Evolutionary conservation across 805 yeast species (phyloP).

Genomic region (Candida andamanensis): DNA sequence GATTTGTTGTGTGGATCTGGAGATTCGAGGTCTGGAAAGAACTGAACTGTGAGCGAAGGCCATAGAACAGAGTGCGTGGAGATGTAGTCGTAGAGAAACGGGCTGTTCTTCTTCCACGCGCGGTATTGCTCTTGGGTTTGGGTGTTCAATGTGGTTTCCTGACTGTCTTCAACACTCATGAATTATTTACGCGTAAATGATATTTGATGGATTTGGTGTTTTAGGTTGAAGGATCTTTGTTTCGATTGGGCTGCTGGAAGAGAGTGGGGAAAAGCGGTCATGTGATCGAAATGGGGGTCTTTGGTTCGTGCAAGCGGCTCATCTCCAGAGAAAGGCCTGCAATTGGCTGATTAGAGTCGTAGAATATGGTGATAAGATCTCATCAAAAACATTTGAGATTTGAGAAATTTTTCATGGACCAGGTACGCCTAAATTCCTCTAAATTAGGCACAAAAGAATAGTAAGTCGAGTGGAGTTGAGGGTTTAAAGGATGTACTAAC

Average conservation of each 20-base stretch:
- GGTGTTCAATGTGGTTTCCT: conserved; percentile 18
- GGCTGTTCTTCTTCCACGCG: conserved; percentile 41
- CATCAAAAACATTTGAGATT: no score
- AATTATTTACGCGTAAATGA: no score
- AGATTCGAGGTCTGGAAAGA: conserved; percentile 35
- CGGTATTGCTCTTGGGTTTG: conserved; percentile 30
- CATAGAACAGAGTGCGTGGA: conserved; percentile 37
- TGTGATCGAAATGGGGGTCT: no score
- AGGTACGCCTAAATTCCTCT: conserved; percentile 60
- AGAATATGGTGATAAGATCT: no score
- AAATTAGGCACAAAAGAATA: conserved; percentile 83
- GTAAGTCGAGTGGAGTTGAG: conserved; percentile 35
- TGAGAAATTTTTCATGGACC: no score
- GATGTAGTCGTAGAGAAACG: conserved; percentile 38
- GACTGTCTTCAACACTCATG: neutral
- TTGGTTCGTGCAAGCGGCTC: no score
- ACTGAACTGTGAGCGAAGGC: conserved; percentile 40
- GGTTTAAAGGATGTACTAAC: conserved; percentile 14
- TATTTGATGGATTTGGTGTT: no score
- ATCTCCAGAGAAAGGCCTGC: no score
- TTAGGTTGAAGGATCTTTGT: no score
- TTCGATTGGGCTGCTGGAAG: no score
- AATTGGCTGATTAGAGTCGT: no score
- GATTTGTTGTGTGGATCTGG: conserved; percentile 1
- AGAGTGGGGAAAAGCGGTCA: no score